Evolutionary conservation across 768 basidiomycete species (phyloP), one percentile per base, ranked within the genome.

Genomic region (Grammothele lineata): DNA sequence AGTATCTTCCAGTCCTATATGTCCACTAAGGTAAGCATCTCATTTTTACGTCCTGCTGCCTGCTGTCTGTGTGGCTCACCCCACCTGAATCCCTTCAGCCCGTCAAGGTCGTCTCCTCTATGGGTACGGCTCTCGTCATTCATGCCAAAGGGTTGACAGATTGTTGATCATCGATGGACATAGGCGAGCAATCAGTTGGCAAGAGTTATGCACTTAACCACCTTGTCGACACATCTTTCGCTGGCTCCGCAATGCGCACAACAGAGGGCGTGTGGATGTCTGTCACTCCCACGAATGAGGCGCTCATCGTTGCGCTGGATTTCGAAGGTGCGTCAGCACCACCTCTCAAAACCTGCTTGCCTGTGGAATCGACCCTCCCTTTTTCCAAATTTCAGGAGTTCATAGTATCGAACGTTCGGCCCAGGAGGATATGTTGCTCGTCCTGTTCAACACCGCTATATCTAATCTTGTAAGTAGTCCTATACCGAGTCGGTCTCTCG

Each of bases 201-300:
- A 82, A 82, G 54, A 77, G 74, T 42, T 83, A 72, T 43, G 65
- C 75, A 0, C 57, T 83, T 26, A 82, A 83, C 42, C 82, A 83
- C 51, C 65, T 84, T 5, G 72, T 70, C 1, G 81, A 83, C 53
- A 80, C 80, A 0, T 83, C 82, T 0, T 83, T 84, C 53, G 79
- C 79, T 7, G 81, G 82, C 1, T 77, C 73, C 8, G 81, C 81
- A 0, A 81, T 83, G 78, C 66, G 78, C n/a, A 81, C 80, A 8
- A 83, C 56, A 57, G 78, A 81, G 64, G 80, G 81, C 4, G 78
- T 82, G 2, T 83, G 81, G 81, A 76, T 83, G 73, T 81, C 80
- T 0, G 77, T 78, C 8, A 80, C 81, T 1, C 82, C 81, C 0
- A 81, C 80, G 0, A 65, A 73, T 38, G 73, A 79, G 21, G 61